Evolutionary conservation across 164 flowering plant species (phyloP).

Genomic region (Sedum album): DNA sequence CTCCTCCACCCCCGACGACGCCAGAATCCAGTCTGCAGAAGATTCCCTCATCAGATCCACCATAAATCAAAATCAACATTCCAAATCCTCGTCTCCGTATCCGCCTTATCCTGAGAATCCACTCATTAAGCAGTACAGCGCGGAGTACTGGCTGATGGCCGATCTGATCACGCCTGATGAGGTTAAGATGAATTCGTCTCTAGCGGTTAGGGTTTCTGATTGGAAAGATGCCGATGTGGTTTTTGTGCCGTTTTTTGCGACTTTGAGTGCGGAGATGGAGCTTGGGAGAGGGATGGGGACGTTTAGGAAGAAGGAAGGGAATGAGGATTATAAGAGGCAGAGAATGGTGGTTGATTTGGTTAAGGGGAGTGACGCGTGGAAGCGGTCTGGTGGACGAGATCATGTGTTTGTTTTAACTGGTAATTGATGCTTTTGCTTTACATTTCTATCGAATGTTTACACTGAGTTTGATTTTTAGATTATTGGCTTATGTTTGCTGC

Average conservation of each 20-base stretch:
- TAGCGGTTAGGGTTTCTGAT: constrained; percentile 55
- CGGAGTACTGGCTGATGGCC: constrained; percentile 92
- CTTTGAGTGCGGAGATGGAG: constrained; percentile 87
- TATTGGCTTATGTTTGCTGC: not conserved
- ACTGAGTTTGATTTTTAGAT: not conserved
- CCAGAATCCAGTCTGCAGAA: constrained; percentile 48
- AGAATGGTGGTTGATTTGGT: constrained; percentile 60
- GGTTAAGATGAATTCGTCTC: constrained; percentile 36
- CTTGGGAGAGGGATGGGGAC: constrained; percentile 46
- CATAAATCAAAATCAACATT: constrained; percentile 11
- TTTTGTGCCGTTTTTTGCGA: constrained; percentile 92
- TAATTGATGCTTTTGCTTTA: constrained; percentile 13
- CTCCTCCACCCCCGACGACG: constrained; percentile 26
- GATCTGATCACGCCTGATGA: constrained; percentile 63
- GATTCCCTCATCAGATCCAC: constrained; percentile 35
- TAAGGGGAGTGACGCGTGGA: constrained; percentile 58
- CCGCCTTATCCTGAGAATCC: constrained; percentile 85
- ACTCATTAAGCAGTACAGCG: constrained; percentile 88
- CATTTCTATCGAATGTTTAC: not conserved
- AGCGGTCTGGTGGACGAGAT: constrained; percentile 76
- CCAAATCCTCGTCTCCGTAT: constrained; percentile 12
- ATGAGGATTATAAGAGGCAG: constrained; percentile 85
- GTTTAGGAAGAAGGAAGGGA: constrained; percentile 66
- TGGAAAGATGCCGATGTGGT: constrained; percentile 65
- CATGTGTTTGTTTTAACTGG: constrained; percentile 95